Base-by-base conservation (phyloP, 768 basidiomycete species). In the Xerocomellus intermedius region DNA sequence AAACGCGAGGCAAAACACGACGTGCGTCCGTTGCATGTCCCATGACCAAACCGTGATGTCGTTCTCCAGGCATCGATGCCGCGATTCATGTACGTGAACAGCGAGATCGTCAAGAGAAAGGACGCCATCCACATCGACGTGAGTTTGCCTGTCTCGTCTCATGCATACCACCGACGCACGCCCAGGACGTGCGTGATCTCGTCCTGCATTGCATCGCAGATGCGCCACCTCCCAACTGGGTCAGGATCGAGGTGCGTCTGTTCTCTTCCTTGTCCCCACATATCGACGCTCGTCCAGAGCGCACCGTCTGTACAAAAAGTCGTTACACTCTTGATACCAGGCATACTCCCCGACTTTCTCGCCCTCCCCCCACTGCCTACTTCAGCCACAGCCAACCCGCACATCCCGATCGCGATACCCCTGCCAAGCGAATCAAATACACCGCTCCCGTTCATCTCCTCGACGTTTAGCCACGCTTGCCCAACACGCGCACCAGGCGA, bases 401-500 rank as follows among this genome's bases (percentile, higher is more conserved):
- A 83, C 48, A 50, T 84, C 3, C 86, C 87, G 0, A 73, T 87
- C 38, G 63, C 74, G 13, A 73, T 81, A 49, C 77, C 78, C 0
- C 67, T 71, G 42, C 73, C 69, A 37, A 37, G 64, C 24, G 63
- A 62, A 21, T 69, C 72, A 42, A 61, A 60, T 19, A 71, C 77
- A 2, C 75, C 68, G 24, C 74, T 86, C 22, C 85, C 83, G 3
- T 98, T 82, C 74, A 87, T 85, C 56, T 82, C 82, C 38, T 87
- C 76, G 33, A 91, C 81, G 5, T 99, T 98, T 75, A 91, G 89
- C 54, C 92, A 97, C 74, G 94, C 92, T 14, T 92, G 90, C 59
- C 96, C 95, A 0, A 95, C 94, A 0, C 84, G 88, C 19, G 94
- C 95, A 1, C 95, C 94, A 0, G 97, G 96, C 1, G 96, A 98